Conservation (phyloP, 2,329 filamentous ascomycete species). For the Exophiala spinifera region DNA sequence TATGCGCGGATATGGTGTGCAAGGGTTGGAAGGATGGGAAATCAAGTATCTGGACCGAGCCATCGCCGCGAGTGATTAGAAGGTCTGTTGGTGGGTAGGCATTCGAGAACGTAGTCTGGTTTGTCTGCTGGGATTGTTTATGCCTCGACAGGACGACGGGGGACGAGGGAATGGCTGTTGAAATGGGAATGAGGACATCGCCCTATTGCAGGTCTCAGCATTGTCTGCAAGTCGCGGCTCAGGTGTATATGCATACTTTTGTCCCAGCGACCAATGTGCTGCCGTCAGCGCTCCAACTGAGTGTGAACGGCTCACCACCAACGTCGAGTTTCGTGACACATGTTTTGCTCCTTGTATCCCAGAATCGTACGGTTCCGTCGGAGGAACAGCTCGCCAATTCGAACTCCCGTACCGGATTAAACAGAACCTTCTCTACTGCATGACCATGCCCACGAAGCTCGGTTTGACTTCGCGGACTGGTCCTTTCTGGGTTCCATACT, state of each 20-base stretch:
- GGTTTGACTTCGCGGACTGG: conserved; percentile 46
- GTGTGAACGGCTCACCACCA: conserved; percentile 49
- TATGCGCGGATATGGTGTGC: conserved; percentile 49
- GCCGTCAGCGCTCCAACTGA: conserved; percentile 49
- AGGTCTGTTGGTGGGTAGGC: conserved; percentile 43
- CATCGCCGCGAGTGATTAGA: conserved; percentile 54
- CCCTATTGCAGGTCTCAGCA: conserved; percentile 35
- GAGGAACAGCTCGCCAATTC: conserved; percentile 50
- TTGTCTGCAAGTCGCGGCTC: background rate
- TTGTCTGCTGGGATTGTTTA: conserved; percentile 47
- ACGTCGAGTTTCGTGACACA: conserved; percentile 48
- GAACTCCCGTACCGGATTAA: conserved; percentile 49
- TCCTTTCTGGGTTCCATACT: conserved; percentile 74
- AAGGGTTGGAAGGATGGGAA: conserved; percentile 45
- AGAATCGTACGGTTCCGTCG: conserved; percentile 50
- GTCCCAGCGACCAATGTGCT: conserved; percentile 46
- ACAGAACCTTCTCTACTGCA: conserved; percentile 48
- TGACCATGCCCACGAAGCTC: conserved; percentile 48
- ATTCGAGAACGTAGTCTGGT: conserved; percentile 48
- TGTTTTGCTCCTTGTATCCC: conserved; percentile 50
- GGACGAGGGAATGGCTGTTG: conserved; percentile 40
- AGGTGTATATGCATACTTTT: conserved; percentile 38
- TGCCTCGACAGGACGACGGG: conserved; percentile 41
- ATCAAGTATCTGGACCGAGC: conserved; percentile 47
- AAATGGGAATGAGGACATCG: conserved; percentile 47